These are phyloP conservation scores for Wilhelminamyces savonicus DNA, from an alignment of 805 yeast genomes.

Conservation along the genomic window DNA sequence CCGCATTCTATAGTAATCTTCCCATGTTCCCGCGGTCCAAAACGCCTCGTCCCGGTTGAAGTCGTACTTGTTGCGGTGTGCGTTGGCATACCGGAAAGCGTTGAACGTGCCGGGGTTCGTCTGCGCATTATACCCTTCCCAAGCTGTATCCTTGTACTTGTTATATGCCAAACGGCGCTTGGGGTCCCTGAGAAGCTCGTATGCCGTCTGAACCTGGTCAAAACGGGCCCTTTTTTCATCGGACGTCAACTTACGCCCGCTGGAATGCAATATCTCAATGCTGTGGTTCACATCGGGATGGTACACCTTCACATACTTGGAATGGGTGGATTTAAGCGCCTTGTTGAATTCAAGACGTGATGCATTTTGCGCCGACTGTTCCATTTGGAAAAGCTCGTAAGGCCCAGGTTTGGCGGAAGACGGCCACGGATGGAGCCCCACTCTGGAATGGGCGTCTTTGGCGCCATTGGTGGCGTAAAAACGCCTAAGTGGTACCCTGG, in stretches of 20 bases:
- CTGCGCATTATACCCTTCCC: constrained; percentile 20
- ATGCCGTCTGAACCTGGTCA: constrained; percentile 28
- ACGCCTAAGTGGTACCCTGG: constrained; percentile 1
- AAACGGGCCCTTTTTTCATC: constrained; percentile 27
- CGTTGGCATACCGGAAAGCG: constrained; percentile 32
- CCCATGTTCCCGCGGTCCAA: constrained; percentile 64
- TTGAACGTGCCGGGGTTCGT: constrained; percentile 19
- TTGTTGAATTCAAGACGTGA: constrained; percentile 49
- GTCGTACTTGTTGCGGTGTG: constrained; percentile 25
- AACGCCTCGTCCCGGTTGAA: constrained; percentile 37
- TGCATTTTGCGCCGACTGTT: constrained; percentile 26
- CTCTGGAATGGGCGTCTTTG: constrained; percentile 16
- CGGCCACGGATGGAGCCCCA: constrained; percentile 52
- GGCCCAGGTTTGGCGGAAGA: constrained; percentile 52
- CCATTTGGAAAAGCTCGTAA: constrained; percentile 43
- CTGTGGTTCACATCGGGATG: constrained; percentile 64
- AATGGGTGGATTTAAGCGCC: constrained; percentile 29
- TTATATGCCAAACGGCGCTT: constrained; percentile 29
- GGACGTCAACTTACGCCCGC: constrained; percentile 22
- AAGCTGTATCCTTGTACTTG: constrained; percentile 18
- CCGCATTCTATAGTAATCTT: constrained; percentile 46
- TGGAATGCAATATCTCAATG: constrained; percentile 11
- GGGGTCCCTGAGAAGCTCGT: constrained; percentile 47
- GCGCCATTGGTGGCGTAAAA: constrained; percentile 13
- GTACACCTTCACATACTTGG: constrained; percentile 55